phyloP scores from a whole-genome alignment of 108 stramenopile species.

The Discostella stelligeroides region DNA sequence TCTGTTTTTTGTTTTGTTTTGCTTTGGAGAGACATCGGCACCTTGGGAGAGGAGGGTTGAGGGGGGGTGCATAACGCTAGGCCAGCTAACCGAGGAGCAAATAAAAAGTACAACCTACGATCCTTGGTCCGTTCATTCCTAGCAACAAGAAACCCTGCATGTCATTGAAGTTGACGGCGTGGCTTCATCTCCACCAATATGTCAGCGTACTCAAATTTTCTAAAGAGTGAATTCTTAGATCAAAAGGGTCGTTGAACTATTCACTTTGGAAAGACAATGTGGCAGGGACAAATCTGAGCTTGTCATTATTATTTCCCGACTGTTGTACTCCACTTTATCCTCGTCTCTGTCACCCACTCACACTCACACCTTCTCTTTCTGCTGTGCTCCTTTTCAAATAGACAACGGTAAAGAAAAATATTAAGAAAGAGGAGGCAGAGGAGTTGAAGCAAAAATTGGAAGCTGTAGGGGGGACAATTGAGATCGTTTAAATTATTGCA shows the following conservation, averaged over 20 bases:
- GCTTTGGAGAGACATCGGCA: too few relatives aligned
- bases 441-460: constrained; percentile 82
- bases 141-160: constrained; percentile 36
- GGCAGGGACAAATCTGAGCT: constrained; percentile 8
- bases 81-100: constrained; percentile 52
- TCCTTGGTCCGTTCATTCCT: constrained; percentile 55
- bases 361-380: not conserved
- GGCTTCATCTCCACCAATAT: constrained; percentile 46
- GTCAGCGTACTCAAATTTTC: constrained; percentile 2
- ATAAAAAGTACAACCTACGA: constrained; percentile 25
- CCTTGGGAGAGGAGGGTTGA: not conserved
- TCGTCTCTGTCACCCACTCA: not conserved
- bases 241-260: constrained; percentile 12
- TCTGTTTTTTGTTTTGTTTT: not conserved
- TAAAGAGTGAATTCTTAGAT: not conserved
- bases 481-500: constrained; percentile 57
- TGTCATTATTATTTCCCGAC: not conserved
- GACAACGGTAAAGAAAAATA: constrained; percentile 68
- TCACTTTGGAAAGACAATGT: constrained; percentile 2
- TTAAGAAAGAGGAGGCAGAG: constrained; percentile 85
- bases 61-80: constrained; percentile 20
- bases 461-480: constrained; percentile 77
- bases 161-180: constrained; percentile 16
- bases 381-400: not conserved
- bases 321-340: not conserved